Evolutionary conservation across 2,329 filamentous ascomycete species (phyloP).

Genomic region (Capronia americana): DNA sequence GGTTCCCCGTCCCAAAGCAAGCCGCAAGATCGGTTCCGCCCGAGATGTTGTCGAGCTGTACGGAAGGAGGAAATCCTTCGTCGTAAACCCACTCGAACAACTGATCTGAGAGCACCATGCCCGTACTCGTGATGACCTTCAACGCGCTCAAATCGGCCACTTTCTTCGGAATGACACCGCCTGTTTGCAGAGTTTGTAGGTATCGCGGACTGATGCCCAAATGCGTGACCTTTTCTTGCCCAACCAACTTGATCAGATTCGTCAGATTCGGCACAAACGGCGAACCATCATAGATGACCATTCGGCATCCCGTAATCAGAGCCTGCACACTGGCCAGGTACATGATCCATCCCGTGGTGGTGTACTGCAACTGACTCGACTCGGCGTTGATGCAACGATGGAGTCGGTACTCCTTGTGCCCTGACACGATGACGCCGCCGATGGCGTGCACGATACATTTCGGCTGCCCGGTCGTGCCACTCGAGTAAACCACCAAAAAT

Average conservation of each 20-base stretch:
- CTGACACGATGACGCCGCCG: constrained; percentile 48
- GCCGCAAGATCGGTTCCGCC: constrained; percentile 45
- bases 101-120: constrained; percentile 79
- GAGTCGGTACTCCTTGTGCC: constrained; percentile 65
- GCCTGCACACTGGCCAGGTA: constrained; percentile 65
- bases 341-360: constrained; percentile 88
- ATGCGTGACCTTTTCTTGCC: constrained; percentile 70
- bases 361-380: constrained; percentile 63
- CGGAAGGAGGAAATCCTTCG: constrained; percentile 68
- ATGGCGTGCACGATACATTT: constrained; percentile 83
- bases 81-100: constrained; percentile 84
- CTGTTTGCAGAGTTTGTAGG: constrained; percentile 73
- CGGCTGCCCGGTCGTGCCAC: constrained; percentile 80
- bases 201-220: constrained; percentile 79
- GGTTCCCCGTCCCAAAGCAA: constrained; percentile 61
- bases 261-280: constrained; percentile 74
- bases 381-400: constrained; percentile 56
- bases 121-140: constrained; percentile 70
- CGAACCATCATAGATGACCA: constrained; percentile 81
- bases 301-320: constrained; percentile 65
- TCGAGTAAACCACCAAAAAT: constrained; percentile 77
- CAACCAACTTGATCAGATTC: constrained; percentile 68
- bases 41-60: constrained; percentile 62
- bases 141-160: constrained; percentile 68
- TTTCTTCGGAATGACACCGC: constrained; percentile 65